phyloP scores from a whole-genome alignment of 2,329 filamentous ascomycete genomes.

The Aspergillus pseudoviridinutans region DNA sequence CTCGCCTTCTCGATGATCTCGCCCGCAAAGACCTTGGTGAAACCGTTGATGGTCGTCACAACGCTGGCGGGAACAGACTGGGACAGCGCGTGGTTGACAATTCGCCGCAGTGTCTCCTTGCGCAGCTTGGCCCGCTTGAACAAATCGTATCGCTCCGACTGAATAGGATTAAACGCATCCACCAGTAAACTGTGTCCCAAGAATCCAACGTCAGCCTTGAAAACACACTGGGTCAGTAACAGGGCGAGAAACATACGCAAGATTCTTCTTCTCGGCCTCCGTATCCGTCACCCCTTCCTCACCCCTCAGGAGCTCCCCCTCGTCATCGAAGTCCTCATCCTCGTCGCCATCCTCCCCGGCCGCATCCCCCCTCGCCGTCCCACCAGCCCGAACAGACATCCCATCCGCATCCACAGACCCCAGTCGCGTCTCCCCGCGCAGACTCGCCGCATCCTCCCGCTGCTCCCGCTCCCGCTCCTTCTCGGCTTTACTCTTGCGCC shows the following conservation, averaged over 20 bases:
- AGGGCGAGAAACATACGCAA: constrained; percentile 37
- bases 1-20: constrained; percentile 63
- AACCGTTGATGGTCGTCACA: constrained; percentile 60
- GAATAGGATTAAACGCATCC: constrained; percentile 45
- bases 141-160: constrained; percentile 47
- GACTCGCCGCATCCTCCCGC: constrained; percentile 22
- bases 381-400: constrained; percentile 27
- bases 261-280: constrained; percentile 50
- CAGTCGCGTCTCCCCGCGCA: constrained; percentile 23
- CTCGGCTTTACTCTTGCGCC: constrained; percentile 36
- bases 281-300: constrained; percentile 46
- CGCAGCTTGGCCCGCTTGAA: constrained; percentile 49
- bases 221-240: constrained; percentile 1
- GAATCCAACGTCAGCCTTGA: constrained; percentile 4
- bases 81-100: constrained; percentile 64
- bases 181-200: constrained; percentile 36
- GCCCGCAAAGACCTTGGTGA: constrained; percentile 64
- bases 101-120: constrained; percentile 49
- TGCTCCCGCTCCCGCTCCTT: constrained; percentile 33
- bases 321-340: constrained; percentile 48
- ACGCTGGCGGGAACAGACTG: constrained; percentile 64
- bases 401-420: constrained; percentile 33
- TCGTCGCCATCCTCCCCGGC: constrained; percentile 48
- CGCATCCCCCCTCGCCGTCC: constrained; percentile 34
- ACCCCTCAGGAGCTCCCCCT: constrained; percentile 42